Evolutionary conservation across 2,329 filamentous ascomycete species (phyloP).

Genomic region (Cercospora citrullina): DNA sequence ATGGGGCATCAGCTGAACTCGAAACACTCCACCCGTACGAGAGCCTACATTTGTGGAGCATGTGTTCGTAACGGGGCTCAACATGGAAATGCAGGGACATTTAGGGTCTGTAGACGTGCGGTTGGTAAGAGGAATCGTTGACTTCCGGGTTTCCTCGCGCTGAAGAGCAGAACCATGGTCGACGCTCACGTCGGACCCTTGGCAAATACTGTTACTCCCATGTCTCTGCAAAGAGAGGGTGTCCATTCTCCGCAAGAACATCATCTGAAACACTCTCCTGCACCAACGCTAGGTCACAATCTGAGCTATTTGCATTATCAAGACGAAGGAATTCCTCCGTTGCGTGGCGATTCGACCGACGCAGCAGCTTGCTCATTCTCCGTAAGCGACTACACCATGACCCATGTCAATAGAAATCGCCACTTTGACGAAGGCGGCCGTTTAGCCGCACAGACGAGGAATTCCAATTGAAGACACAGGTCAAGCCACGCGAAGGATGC

Average conservation of each 20-base stretch:
- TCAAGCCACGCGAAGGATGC: not conserved
- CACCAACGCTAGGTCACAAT: not conserved
- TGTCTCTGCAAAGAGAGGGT: not conserved
- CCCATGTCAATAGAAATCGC: not conserved
- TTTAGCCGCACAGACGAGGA: not conserved
- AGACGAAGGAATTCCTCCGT: not conserved
- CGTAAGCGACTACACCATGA: not conserved
- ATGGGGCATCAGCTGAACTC: not conserved
- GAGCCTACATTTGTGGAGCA: not conserved
- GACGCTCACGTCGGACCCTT: not conserved
- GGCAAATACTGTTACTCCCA: not conserved
- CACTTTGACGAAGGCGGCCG: not conserved
- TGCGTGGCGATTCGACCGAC: not conserved
- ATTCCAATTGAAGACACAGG: not conserved
- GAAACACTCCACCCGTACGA: not conserved
- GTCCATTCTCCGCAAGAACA: not conserved
- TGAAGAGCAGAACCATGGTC: not conserved
- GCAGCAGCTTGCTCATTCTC: not conserved
- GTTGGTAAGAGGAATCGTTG: not conserved
- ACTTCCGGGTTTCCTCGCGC: not conserved
- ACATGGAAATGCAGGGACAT: not conserved
- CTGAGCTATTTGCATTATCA: not conserved
- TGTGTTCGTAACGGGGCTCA: not conserved
- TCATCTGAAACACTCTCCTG: not conserved
- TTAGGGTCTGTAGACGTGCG: not conserved